These are phyloP conservation scores for Diaporthe destruens DNA, from an alignment of 2,329 filamentous ascomycete genomes.

Conservation along the genomic window DNA sequence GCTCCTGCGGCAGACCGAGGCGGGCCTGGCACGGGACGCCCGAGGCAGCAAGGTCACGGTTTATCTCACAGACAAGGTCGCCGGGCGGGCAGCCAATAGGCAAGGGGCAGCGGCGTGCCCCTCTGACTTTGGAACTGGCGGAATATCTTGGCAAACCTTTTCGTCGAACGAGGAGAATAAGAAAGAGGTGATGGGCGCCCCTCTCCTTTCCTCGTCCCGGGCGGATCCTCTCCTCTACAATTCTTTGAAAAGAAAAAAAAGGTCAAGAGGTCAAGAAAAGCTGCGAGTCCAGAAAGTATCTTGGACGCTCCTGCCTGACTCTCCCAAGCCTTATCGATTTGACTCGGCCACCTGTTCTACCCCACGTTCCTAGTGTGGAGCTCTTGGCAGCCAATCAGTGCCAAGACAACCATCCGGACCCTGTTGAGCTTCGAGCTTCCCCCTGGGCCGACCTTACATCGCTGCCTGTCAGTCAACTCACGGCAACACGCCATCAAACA, in stretches of 20 bases:
- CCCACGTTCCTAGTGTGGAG: conserved; percentile 21
- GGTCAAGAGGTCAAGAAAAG: conserved; percentile 24
- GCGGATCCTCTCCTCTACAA: conserved; percentile 30
- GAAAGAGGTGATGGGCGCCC: conserved; percentile 33
- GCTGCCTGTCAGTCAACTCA: conserved; percentile 14
- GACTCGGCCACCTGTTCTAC: conserved; percentile 11
- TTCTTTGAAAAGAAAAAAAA: conserved; percentile 2
- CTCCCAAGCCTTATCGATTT: not conserved
- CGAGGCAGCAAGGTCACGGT: conserved; percentile 20
- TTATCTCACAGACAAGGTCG: conserved; percentile 14
- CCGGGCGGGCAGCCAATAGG: conserved; percentile 32
- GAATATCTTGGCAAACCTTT: conserved; percentile 34
- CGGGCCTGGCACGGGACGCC: too few species aligned
- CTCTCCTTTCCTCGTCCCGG: conserved; percentile 24
- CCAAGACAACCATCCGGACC: conserved; percentile 27
- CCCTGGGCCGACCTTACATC: not conserved
- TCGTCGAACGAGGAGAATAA: conserved; percentile 30
- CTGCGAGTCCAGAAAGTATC: not conserved
- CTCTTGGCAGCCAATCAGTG: conserved; percentile 30
- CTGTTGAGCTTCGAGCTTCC: conserved; percentile 25
- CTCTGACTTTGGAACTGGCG: conserved; percentile 30
- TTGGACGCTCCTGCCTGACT: conserved; percentile 6
- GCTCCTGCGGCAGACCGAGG: not conserved
- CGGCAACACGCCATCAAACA: conserved; percentile 2
- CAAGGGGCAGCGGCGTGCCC: conserved; percentile 28